Conservation (phyloP, 139 green algal genomes). For the Coccomyxa sp. region DNA sequence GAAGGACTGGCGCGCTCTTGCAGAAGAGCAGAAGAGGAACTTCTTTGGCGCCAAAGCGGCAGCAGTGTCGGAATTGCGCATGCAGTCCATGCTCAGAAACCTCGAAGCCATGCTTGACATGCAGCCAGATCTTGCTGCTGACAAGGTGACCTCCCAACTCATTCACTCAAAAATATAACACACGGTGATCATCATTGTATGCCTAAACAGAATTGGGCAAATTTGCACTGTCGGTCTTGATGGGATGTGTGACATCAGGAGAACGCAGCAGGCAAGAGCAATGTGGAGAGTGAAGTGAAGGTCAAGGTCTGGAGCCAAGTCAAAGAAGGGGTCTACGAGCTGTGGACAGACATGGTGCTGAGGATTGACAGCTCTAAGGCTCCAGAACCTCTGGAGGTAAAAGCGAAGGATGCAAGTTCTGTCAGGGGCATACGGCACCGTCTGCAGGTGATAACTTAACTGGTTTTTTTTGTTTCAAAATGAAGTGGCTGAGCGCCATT, state of each 20-base stretch:
- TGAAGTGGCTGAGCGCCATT: too few relatives aligned
- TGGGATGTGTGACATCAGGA: neutral
- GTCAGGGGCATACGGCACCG: too few relatives aligned
- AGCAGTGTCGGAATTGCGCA: neutral
- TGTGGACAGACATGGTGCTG: too few relatives aligned
- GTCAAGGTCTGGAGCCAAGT: too few relatives aligned
- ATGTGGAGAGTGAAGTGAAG: neutral
- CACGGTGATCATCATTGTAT: neutral
- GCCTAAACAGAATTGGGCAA: neutral
- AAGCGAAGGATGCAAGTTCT: too few relatives aligned
- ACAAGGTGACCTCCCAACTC: neutral
- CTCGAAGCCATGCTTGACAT: neutral
- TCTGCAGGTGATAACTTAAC: too few relatives aligned
- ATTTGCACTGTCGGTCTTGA: neutral
- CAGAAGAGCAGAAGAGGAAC: conserved; percentile 14
- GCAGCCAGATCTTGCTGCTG: neutral
- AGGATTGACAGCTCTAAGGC: too few relatives aligned
- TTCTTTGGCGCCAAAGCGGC: neutral
- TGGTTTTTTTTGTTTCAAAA: too few relatives aligned
- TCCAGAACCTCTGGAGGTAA: too few relatives aligned
- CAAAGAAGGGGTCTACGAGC: too few relatives aligned
- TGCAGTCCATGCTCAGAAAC: neutral
- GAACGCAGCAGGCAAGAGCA: neutral
- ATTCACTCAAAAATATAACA: neutral
- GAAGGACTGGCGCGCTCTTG: conserved; percentile 48